These are phyloP conservation scores for Anastatica hierochuntica DNA, from an alignment of 345 rosid genomes.

Conservation along the genomic window DNA sequence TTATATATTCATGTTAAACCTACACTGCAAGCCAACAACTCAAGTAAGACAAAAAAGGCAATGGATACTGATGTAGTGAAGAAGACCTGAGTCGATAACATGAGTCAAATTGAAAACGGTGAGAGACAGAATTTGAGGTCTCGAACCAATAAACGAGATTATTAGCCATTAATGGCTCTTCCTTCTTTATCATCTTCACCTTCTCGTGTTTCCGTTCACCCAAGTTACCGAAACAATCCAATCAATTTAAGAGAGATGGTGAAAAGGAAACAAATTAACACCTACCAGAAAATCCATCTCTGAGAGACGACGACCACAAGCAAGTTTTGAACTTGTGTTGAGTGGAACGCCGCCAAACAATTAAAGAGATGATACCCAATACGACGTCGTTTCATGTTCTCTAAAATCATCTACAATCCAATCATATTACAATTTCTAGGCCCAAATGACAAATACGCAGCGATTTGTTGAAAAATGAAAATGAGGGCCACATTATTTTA, in stretches of 20 bases:
- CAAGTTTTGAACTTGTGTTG: neutral
- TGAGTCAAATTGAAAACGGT: constrained; percentile 61
- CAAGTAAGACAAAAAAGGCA: neutral
- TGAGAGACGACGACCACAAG: neutral
- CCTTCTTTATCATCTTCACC: constrained; percentile 34
- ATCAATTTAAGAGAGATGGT: neutral
- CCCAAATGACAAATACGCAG: too few species aligned
- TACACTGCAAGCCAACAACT: too few species aligned
- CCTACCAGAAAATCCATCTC: constrained; percentile 21
- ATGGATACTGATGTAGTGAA: too few species aligned
- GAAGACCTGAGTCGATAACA: constrained; percentile 94
- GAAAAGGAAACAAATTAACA: neutral
- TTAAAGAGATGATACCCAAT: too few species aligned
- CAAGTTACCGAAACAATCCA: too few species aligned
- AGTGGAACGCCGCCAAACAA: constrained; percentile 11
- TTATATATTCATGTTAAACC: neutral
- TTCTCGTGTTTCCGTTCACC: constrained; percentile 28
- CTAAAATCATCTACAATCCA: too few species aligned
- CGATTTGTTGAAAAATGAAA: too few species aligned
- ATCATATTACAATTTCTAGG: too few species aligned
- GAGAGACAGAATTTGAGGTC: constrained; percentile 56
- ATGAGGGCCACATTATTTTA: too few species aligned
- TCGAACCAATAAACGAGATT: constrained; percentile 60
- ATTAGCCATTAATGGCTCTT: constrained; percentile 27
- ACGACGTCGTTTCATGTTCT: too few species aligned